These are phyloP conservation scores for Diaporthe citrichinensis DNA, from an alignment of 2,329 filamentous ascomycete species.

Conservation along the genomic window DNA sequence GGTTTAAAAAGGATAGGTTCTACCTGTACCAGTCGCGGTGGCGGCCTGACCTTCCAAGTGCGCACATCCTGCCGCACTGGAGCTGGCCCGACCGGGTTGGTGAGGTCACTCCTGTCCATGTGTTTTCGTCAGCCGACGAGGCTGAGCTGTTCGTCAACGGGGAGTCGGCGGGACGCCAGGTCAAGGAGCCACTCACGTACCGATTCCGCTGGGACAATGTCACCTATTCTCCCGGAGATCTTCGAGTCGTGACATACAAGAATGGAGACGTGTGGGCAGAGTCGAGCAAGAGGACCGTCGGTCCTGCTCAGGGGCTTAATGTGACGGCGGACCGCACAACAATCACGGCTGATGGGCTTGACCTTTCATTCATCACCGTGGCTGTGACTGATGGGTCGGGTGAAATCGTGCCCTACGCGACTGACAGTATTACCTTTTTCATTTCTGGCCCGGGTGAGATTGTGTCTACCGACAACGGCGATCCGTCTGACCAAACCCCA, in stretches of 20 bases:
- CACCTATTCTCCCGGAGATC: constrained; percentile 61
- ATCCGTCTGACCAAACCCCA: constrained; percentile 59
- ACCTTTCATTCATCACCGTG: constrained; percentile 62
- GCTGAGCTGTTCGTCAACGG: constrained; percentile 70
- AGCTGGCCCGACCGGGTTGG: constrained; percentile 65
- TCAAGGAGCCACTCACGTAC: constrained; percentile 54
- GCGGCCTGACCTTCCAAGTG: constrained; percentile 61
- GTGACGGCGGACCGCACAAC: constrained; percentile 56
- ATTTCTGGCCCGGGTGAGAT: constrained; percentile 60
- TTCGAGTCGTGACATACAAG: constrained; percentile 64
- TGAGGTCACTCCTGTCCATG: constrained; percentile 66
- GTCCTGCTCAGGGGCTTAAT: constrained; percentile 53
- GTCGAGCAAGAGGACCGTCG: constrained; percentile 58
- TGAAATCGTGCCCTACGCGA: constrained; percentile 58
- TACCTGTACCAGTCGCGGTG: constrained; percentile 69
- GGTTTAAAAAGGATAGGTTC: constrained; percentile 70
- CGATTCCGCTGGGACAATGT: constrained; percentile 68
- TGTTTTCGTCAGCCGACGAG: constrained; percentile 65
- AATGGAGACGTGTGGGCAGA: constrained; percentile 62
- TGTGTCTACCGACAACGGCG: constrained; percentile 66
- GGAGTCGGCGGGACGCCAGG: constrained; percentile 57
- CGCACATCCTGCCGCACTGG: constrained; percentile 70
- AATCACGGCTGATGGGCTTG: constrained; percentile 58
- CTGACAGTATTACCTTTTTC: constrained; percentile 59
- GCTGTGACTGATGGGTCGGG: constrained; percentile 60